phyloP scores from a whole-genome alignment of 805 yeast genomes.

The Saccharomycopsis olivae region DNA sequence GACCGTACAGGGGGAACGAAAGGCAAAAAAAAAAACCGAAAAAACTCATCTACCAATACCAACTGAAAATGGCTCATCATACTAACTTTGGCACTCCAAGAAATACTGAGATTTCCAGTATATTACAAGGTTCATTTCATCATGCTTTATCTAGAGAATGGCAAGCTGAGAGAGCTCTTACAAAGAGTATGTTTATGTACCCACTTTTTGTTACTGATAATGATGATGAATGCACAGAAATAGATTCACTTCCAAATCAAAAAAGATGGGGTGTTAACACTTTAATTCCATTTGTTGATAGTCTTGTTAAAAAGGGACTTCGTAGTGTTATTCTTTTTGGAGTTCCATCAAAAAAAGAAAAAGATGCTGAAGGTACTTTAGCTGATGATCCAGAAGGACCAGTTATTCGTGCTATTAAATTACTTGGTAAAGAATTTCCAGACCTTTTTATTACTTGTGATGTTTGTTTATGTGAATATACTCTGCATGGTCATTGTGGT shows the following conservation, averaged over 20 bases:
- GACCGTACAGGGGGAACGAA: no score
- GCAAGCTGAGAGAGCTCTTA: slow-evolving; percentile 79
- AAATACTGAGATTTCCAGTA: slow-evolving; percentile 56
- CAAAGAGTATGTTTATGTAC: slow-evolving; percentile 83
- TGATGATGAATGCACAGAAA: slow-evolving; percentile 66
- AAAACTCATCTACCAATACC: no score
- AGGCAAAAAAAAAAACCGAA: no score
- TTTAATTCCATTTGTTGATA: slow-evolving; percentile 57
- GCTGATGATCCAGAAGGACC: slow-evolving; percentile 98
- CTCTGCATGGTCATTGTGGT: slow-evolving; percentile 98
- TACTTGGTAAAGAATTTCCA: slow-evolving; percentile 59
- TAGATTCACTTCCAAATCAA: slow-evolving; percentile 79
- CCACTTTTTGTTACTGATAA: slow-evolving; percentile 80
- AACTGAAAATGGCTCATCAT: slow-evolving; percentile 39
- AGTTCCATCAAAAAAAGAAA: slow-evolving; percentile 65
- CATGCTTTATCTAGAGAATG: slow-evolving; percentile 83
- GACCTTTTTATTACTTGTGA: slow-evolving; percentile 83
- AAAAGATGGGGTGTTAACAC: slow-evolving; percentile 78
- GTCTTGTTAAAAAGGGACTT: slow-evolving; percentile 71
- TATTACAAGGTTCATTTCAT: slow-evolving; percentile 89
- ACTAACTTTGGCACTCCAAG: slow-evolving; percentile 58
- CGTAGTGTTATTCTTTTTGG: slow-evolving; percentile 86
- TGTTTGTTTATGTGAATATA: slow-evolving; percentile 93
- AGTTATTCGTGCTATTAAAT: slow-evolving; percentile 69
- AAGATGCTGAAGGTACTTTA: slow-evolving; percentile 74